Conservation (phyloP, 1,284 basidiomycete genomes). For the Microbotryum lychnidis-dioicae region DNA sequence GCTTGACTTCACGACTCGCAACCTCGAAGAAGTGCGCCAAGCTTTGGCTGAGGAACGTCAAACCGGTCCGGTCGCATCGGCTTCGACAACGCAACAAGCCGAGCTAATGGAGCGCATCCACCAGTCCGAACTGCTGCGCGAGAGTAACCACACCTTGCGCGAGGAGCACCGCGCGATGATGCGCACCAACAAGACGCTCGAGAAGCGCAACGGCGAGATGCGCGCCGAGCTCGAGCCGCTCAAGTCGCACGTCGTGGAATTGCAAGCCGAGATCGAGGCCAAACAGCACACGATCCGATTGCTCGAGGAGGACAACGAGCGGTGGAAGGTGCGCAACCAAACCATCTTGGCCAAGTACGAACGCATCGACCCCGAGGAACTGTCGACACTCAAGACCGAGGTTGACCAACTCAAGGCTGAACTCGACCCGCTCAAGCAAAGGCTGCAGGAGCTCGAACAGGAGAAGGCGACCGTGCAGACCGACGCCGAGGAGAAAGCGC, state of each 20-base stretch:
- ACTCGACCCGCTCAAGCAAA: slow-evolving; percentile 40
- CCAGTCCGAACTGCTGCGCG: slow-evolving; percentile 73
- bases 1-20: slow-evolving; percentile 62
- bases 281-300: slow-evolving; percentile 59
- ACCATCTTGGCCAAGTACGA: slow-evolving; percentile 80
- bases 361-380: slow-evolving; percentile 75
- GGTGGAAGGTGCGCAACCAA: slow-evolving; percentile 76
- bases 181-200: slow-evolving; percentile 58
- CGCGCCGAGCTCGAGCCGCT: slow-evolving; percentile 61
- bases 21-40: slow-evolving; percentile 58
- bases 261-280: slow-evolving; percentile 66
- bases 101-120: slow-evolving; percentile 82
- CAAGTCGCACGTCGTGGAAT: slow-evolving; percentile 59
- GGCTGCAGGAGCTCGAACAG: slow-evolving; percentile 38
- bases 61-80: slow-evolving; percentile 55
- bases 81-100: slow-evolving; percentile 69
- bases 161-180: slow-evolving; percentile 61
- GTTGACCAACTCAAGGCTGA: slow-evolving; percentile 49
- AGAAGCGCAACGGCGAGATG: slow-evolving; percentile 52
- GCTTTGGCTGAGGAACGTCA: slow-evolving; percentile 54
- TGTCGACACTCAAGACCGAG: slow-evolving; percentile 69
- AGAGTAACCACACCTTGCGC: slow-evolving; percentile 77
- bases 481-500: slow-evolving; percentile 42
- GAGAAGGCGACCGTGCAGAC: slow-evolving; percentile 36
- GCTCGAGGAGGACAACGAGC: slow-evolving; percentile 67